These are phyloP conservation scores for Cyberlindnera maritima DNA, from an alignment of 805 yeast genomes.

Conservation along the genomic window DNA sequence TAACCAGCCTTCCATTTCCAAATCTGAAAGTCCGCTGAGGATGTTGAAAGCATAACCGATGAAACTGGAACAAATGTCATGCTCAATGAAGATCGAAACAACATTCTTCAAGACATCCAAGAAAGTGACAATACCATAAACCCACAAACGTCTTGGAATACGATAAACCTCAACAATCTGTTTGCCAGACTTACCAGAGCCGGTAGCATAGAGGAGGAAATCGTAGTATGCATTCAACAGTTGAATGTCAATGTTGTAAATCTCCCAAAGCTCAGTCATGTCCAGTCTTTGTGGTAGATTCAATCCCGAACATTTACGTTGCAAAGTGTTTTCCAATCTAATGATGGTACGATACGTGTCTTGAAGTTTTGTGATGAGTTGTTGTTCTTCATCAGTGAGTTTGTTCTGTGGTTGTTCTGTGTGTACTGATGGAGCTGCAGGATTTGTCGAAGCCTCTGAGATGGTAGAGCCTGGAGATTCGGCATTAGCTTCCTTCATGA, in stretches of 20 bases:
- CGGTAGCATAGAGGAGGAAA: conserved; percentile 65
- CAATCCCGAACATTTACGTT: conserved; percentile 63
- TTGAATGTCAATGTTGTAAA: conserved; percentile 64
- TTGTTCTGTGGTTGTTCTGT: conserved; percentile 12
- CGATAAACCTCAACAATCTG: conserved; percentile 75
- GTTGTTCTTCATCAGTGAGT: conserved; percentile 56
- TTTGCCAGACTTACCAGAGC: conserved; percentile 74
- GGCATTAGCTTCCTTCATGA: conserved; percentile 17
- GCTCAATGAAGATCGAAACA: conserved; percentile 69
- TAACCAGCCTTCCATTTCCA: conserved; percentile 53
- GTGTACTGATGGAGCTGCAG: conserved; percentile 5
- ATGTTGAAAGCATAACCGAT: conserved; percentile 66
- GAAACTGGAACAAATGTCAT: conserved; percentile 74
- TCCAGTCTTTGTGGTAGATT: conserved; percentile 51
- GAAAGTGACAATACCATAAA: conserved; percentile 80
- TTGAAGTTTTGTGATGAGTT: conserved; percentile 65
- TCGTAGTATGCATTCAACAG: conserved; percentile 70
- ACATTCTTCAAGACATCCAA: conserved; percentile 74
- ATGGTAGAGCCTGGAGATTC: conserved; percentile 24
- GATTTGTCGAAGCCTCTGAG: conserved; percentile 14
- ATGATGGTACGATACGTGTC: conserved; percentile 72
- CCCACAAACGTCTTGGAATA: conserved; percentile 80
- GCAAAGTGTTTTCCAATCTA: conserved; percentile 64
- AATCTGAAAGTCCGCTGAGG: conserved; percentile 38
- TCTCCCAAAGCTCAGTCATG: conserved; percentile 69